Base-by-base conservation (phyloP, 768 basidiomycete species). In the Tylopilus rubrobrunneus region DNA sequence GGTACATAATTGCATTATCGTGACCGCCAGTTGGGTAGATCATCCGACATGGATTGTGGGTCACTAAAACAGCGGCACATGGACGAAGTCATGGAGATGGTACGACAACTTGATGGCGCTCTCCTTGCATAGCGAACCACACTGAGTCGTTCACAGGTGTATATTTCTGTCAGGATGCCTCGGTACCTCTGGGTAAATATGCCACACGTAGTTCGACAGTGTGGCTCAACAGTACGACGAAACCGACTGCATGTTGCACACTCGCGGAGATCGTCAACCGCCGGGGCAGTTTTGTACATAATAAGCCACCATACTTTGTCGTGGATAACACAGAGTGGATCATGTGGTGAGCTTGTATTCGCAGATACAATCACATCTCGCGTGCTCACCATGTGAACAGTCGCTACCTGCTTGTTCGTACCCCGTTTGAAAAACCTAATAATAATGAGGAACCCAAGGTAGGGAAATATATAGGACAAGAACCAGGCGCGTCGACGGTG, bases 11-110 rank as follows among this genome's bases (percentile, higher is more conserved):
- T 33, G 8, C 23, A 40, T 33, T 6, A 15, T 51, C 9, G 31
- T 9, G 36, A 50, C 36, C 2, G 5, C 15, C 10, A 27, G 5
- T 19, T 5, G 36, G 23, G 23, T 54, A 86, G 85, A 86, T 87
- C 53, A 81, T 89, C 45, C 79, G 86, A 15, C 83, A 87, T 63
- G 87, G 87, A 2, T 71, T 89, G 7, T 87, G 85, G 83, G 83
- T 73, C 66, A 81, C 12, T 34, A 12, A 34, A 79, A 64, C 65
- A 65, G 14, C 66, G n/a, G n/a, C 74, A 19, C 67, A 89, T 65
- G 87, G 87, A 15, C 71, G 87, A 41, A 78, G 82, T 0, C 83
- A 74, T 58, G 87, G 87, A 7, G 53, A 89, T 63, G 87, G 85
- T 79, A 52, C 43, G 72, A 52, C 2, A 11, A 4, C n/a, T 9